Evolutionary conservation across 2,329 filamentous ascomycete species (phyloP).

Genomic region (Penicillium sp.): DNA sequence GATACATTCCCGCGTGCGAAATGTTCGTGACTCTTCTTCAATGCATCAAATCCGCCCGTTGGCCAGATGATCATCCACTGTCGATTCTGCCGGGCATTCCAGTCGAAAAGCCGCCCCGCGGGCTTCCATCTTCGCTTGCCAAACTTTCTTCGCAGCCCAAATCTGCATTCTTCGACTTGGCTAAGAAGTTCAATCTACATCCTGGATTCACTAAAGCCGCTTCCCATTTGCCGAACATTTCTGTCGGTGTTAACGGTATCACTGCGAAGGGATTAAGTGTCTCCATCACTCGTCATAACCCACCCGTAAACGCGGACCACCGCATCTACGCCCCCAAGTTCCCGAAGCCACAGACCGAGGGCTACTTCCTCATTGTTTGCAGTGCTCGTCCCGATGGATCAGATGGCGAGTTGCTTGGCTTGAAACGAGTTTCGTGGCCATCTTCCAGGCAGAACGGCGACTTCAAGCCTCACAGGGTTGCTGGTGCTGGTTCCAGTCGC

Average conservation of each 20-base stretch:
- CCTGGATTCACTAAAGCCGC: constrained; percentile 60
- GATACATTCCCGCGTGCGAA: constrained; percentile 73
- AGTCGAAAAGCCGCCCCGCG: constrained; percentile 30
- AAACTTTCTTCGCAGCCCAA: constrained; percentile 37
- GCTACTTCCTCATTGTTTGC: constrained; percentile 83
- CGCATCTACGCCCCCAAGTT: constrained; percentile 86
- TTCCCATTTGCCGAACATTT: constrained; percentile 69
- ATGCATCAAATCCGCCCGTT: constrained; percentile 88
- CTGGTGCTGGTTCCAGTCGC: constrained; percentile 20
- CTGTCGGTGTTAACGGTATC: constrained; percentile 62
- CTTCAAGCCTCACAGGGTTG: constrained; percentile 20
- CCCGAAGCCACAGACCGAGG: constrained; percentile 92
- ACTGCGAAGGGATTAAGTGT: constrained; percentile 64
- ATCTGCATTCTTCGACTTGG: constrained; percentile 31
- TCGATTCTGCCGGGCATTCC: constrained; percentile 76
- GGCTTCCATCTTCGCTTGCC: constrained; percentile 37
- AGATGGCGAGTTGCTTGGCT: constrained; percentile 76
- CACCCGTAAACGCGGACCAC: constrained; percentile 65
- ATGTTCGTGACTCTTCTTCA: constrained; percentile 86
- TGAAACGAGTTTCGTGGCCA: constrained; percentile 84
- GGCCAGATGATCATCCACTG: constrained; percentile 80
- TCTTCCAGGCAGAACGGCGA: constrained; percentile 34
- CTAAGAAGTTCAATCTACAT: constrained; percentile 37
- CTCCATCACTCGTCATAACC: constrained; percentile 67
- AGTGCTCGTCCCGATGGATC: constrained; percentile 43